Percentiles rank a stretch among this genome's conserved stretches.
phyloP scores from a whole-genome alignment of 2,329 filamentous ascomycete species.

The Apiospora marii region DNA sequence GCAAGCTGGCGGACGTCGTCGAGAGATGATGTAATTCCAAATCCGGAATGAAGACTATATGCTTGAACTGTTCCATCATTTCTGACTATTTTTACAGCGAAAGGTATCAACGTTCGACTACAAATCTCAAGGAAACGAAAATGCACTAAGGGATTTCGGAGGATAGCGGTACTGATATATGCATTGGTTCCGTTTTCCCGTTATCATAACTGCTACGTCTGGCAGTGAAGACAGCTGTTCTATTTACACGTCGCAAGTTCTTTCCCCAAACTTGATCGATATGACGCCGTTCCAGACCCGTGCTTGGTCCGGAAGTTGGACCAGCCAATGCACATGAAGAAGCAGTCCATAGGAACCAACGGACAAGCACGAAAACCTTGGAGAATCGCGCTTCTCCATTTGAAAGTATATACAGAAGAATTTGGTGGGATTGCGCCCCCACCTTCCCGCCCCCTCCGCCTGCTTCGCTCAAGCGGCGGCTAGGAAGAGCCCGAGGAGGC shows the following conservation, averaged over 20 bases:
- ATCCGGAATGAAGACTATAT: background rate
- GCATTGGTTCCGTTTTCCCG: background rate
- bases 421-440: background rate
- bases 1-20: background rate
- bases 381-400: background rate
- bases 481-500: conserved; percentile 26
- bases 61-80: background rate
- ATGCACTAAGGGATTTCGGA: background rate
- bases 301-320: background rate
- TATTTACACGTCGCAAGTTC: background rate
- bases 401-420: background rate
- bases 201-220: background rate
- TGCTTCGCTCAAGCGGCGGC: background rate
- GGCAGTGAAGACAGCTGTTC: background rate
- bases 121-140: background rate
- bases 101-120: background rate
- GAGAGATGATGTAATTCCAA: background rate
- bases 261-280: background rate
- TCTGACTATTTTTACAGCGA: background rate
- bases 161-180: background rate
- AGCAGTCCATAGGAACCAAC: too few relatives aligned
- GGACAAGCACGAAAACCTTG: background rate
- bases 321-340: background rate
- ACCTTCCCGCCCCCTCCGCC: background rate
- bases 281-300: background rate